These are phyloP conservation scores for Gloeophyllum trabeum DNA, from an alignment of 768 basidiomycete genomes.

Conservation along the genomic window DNA sequence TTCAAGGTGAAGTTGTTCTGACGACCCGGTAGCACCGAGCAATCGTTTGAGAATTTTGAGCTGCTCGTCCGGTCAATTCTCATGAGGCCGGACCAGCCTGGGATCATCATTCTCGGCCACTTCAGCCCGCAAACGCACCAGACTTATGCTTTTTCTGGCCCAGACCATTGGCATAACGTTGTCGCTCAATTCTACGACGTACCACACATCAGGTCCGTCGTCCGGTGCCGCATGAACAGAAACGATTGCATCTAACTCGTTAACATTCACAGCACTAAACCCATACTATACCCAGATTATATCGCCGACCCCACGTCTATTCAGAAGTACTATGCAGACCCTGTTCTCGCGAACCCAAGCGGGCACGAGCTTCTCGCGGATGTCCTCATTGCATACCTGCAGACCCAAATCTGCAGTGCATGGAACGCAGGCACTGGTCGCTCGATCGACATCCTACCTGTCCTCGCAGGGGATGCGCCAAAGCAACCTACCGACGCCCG, in stretches of 20 bases:
- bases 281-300: conserved; percentile 74
- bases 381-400: conserved; percentile 83
- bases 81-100: conserved; percentile 82
- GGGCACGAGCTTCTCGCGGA: conserved; percentile 90
- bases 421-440: conserved; percentile 69
- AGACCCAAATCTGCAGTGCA: conserved; percentile 77
- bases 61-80: conserved; percentile 87
- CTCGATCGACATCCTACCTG: conserved; percentile 47
- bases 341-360: conserved; percentile 63
- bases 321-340: conserved; percentile 69
- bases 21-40: conserved; percentile 41
- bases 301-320: conserved; percentile 59
- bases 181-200: conserved; percentile 98
- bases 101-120: conserved; percentile 90
- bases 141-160: conserved; percentile 74
- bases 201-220: conserved; percentile 65
- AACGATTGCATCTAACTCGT: too few species aligned
- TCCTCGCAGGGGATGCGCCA: conserved; percentile 25
- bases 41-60: conserved; percentile 79
- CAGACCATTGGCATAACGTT: conserved; percentile 80
- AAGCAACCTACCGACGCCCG: conserved; percentile 33
- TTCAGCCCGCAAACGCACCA: conserved; percentile 81
- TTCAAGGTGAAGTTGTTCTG: background rate
- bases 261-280: conserved; percentile 46
- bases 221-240: too few species aligned